Conservation (phyloP, 495 filamentous ascomycete genomes). For the Lepraria neglecta region DNA sequence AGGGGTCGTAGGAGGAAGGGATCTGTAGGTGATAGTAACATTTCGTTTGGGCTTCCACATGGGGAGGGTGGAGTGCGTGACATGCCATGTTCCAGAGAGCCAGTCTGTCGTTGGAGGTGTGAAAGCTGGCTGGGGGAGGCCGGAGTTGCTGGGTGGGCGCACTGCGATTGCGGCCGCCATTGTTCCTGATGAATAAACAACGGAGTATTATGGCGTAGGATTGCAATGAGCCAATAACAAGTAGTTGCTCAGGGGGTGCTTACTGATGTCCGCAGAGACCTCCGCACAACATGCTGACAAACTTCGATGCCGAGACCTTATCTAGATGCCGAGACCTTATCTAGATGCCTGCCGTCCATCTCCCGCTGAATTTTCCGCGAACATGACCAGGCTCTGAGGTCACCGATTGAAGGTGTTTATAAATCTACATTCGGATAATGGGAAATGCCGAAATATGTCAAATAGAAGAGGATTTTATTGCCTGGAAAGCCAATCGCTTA, state of each 20-base stretch:
- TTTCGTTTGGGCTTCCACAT: slow-evolving; percentile 65
- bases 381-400: too few species aligned
- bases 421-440: slow-evolving; percentile 7
- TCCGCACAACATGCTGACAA: too few species aligned
- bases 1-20: slow-evolving; percentile 34
- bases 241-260: not conserved
- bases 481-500: not conserved
- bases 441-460: not conserved
- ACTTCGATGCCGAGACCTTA: not conserved
- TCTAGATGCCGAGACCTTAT: not conserved
- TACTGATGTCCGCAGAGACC: too few species aligned
- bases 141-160: slow-evolving; percentile 35
- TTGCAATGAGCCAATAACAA: not conserved
- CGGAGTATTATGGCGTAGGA: not conserved
- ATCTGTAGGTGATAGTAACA: slow-evolving; percentile 65
- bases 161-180: not conserved
- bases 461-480: not conserved
- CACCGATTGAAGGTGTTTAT: too few species aligned
- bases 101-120: slow-evolving; percentile 50
- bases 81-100: slow-evolving; percentile 64
- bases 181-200: too few species aligned
- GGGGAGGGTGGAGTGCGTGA: slow-evolving; percentile 67
- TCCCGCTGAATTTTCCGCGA: too few species aligned
- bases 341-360: not conserved
- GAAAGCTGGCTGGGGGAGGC: slow-evolving; percentile 33